A percentile compares a stretch with the other conserved stretches of the same genome.
Conservation (phyloP, 805 yeast species). For the Priceomyces haplophilus region DNA sequence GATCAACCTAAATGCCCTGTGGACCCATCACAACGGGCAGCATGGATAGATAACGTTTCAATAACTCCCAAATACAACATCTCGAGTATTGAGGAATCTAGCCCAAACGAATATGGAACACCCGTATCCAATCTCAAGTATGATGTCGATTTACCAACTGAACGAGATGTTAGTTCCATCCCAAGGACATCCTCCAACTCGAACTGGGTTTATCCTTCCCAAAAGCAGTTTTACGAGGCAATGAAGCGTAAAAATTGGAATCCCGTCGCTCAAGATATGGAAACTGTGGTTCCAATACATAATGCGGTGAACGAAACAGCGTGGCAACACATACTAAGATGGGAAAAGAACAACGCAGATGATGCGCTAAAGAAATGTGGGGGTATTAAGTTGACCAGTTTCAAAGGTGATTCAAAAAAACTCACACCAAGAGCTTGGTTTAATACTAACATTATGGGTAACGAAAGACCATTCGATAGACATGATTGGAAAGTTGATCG, state of each 20-base stretch:
- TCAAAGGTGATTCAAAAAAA: slow-evolving; percentile 84
- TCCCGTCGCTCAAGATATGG: slow-evolving; percentile 81
- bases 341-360: slow-evolving; percentile 69
- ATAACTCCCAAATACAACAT: slow-evolving; percentile 25
- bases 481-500: slow-evolving; percentile 92
- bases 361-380: slow-evolving; percentile 57
- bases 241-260: slow-evolving; percentile 89
- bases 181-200: slow-evolving; percentile 63
- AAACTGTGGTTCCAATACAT: slow-evolving; percentile 88
- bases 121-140: slow-evolving; percentile 6
- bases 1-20: slow-evolving; percentile 50
- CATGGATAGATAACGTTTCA: slow-evolving; percentile 37
- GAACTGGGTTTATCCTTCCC: slow-evolving; percentile 95
- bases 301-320: slow-evolving; percentile 91
- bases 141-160: slow-evolving; percentile 53
- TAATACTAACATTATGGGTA: slow-evolving; percentile 63
- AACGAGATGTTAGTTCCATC: slow-evolving; percentile 74
- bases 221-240: slow-evolving; percentile 90
- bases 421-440: slow-evolving; percentile 82
- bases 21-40: slow-evolving; percentile 40
- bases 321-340: slow-evolving; percentile 76
- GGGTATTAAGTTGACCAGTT: slow-evolving; percentile 78
- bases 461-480: slow-evolving; percentile 84
- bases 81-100: slow-evolving; percentile 47
- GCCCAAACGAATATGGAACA: slow-evolving; percentile 34